These are phyloP conservation scores for Thermomyces lanuginosus DNA, from an alignment of 2,329 filamentous ascomycete genomes.

Conservation along the genomic window DNA sequence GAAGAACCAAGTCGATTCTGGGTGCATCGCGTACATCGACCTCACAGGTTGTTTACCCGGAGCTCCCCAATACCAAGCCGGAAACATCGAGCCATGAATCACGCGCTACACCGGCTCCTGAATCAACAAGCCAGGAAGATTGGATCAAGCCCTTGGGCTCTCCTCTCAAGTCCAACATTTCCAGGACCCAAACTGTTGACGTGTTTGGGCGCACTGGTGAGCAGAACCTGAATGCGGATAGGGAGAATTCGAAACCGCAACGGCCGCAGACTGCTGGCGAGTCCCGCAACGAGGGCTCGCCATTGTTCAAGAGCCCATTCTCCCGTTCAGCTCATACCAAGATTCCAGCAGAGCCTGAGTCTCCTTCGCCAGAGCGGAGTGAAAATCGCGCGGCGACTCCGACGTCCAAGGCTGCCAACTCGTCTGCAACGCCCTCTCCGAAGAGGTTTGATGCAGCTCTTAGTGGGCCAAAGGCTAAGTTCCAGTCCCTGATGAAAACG, in stretches of 20 bases:
- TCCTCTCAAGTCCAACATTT: constrained; percentile 33
- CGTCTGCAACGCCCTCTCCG: constrained; percentile 45
- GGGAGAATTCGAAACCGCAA: constrained; percentile 33
- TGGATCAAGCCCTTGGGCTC: constrained; percentile 41
- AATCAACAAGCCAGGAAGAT: constrained; percentile 36
- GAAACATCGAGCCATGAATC: constrained; percentile 11
- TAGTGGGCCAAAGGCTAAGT: constrained; percentile 81
- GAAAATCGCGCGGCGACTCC: no score
- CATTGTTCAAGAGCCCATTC: constrained; percentile 4
- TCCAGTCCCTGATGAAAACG: constrained; percentile 78
- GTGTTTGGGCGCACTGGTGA: constrained; percentile 41
- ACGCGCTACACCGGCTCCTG: constrained; percentile 9
- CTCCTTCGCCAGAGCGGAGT: no score
- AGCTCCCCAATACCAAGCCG: constrained; percentile 15
- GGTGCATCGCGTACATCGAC: constrained; percentile 14
- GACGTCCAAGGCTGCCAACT: no score
- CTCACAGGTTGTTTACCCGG: constrained; percentile 22
- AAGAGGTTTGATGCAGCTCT: constrained; percentile 56
- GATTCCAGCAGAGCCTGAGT: no score
- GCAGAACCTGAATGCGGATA: constrained; percentile 34
- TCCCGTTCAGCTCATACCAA: constrained; percentile 31
- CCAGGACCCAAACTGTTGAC: constrained; percentile 47
- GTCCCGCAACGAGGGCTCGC: constrained; percentile 14
- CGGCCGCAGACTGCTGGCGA: constrained; percentile 15
- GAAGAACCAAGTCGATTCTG: constrained; percentile 30